phyloP scores from a whole-genome alignment of 352 stramenopile genomes.

The Phytophthora citrophthora region DNA sequence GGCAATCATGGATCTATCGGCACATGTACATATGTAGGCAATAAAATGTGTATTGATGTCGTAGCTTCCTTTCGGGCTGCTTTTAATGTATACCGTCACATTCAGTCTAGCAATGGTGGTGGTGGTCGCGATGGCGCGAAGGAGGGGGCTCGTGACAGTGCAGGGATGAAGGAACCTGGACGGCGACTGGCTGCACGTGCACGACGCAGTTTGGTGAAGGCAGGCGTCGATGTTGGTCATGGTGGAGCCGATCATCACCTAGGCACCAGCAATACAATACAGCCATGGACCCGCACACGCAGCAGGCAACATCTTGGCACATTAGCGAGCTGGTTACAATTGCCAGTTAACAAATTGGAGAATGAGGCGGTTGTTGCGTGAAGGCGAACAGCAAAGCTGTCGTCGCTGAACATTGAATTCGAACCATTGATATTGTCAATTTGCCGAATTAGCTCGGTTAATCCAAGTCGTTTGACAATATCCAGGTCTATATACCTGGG shows the following conservation, averaged over 20 bases:
- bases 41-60: neutral
- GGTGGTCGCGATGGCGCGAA: too few species aligned
- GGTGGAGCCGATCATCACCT: too few species aligned
- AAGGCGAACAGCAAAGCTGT: neutral
- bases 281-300: neutral
- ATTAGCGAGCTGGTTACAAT: neutral
- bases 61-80: neutral
- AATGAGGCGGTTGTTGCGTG: neutral
- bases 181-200: too few species aligned
- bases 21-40: neutral
- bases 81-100: too few species aligned
- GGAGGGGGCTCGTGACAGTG: too few species aligned
- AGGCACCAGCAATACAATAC: neutral
- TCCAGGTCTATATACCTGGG: too few species aligned
- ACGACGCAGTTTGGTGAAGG: too few species aligned
- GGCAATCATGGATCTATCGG: neutral
- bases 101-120: too few species aligned
- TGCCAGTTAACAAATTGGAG: neutral
- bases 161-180: too few species aligned
- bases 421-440: neutral
- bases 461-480: too few species aligned
- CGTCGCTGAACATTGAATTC: neutral
- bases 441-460: neutral
- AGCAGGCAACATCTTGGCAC: neutral
- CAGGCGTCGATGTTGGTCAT: too few species aligned